These are phyloP conservation scores for Backusella psychrophila DNA, from an alignment of 192 early-diverging fungal genomes.

Conservation along the genomic window DNA sequence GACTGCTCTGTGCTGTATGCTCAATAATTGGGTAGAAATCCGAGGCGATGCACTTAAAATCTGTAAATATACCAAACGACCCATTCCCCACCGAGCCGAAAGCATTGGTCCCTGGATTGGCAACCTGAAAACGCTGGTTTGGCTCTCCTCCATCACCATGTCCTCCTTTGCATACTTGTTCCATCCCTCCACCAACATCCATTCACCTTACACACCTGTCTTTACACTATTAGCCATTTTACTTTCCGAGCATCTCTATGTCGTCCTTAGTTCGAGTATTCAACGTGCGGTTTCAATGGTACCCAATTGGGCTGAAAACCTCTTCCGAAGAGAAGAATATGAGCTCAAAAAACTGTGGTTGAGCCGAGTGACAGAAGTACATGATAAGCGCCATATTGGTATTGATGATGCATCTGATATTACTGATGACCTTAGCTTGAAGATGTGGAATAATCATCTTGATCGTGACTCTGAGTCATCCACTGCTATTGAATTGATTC, in stretches of 20 bases:
- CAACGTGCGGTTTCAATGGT: constrained; percentile 16
- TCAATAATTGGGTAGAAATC: constrained; percentile 93
- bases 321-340: constrained; percentile 37
- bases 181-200: constrained; percentile 37
- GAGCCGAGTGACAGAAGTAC: constrained; percentile 11
- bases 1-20: constrained; percentile 72
- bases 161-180: constrained; percentile 56
- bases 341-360: constrained; percentile 36
- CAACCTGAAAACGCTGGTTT: constrained; percentile 40
- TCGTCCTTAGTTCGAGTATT: constrained; percentile 17
- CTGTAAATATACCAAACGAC: constrained; percentile 59
- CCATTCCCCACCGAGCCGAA: constrained; percentile 34
- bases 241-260: constrained; percentile 39
- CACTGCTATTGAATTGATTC: not conserved
- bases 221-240: constrained; percentile 29
- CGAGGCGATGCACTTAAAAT: constrained; percentile 91
- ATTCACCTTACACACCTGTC: constrained; percentile 34
- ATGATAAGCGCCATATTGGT: not conserved
- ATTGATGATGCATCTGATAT: not conserved
- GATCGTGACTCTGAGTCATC: not conserved
- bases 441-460: not conserved
- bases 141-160: constrained; percentile 60
- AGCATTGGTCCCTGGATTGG: constrained; percentile 39
- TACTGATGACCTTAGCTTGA: not conserved
- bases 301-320: constrained; percentile 30